Evolutionary conservation across 2,329 filamentous ascomycete species (phyloP).

Genomic region (Ascochyta viciae-villosae): DNA sequence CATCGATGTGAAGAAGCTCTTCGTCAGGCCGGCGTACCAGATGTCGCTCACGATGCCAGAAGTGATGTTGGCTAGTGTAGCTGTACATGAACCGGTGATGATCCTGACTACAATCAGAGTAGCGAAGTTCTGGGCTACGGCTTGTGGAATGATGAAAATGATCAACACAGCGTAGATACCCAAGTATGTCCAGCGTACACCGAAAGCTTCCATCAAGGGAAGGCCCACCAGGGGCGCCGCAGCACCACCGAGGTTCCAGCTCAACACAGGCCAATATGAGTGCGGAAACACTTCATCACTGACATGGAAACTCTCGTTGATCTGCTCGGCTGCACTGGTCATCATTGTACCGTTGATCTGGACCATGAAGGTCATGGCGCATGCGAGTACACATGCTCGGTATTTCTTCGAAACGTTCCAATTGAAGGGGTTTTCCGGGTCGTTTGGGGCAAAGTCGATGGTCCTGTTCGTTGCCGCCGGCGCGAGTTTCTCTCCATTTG

Average conservation of each 20-base stretch:
- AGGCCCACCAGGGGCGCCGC: conserved; percentile 51
- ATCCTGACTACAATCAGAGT: conserved; percentile 55
- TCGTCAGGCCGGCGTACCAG: conserved; percentile 48
- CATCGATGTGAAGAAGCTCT: conserved; percentile 53
- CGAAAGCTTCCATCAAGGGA: conserved; percentile 55
- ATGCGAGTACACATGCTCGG: conserved; percentile 52
- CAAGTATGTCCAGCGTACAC: conserved; percentile 54
- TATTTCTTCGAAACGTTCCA: conserved; percentile 53
- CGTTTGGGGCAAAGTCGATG: conserved; percentile 30
- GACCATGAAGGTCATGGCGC: conserved; percentile 50
- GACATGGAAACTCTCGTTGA: conserved; percentile 50
- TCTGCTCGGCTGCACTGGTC: conserved; percentile 43
- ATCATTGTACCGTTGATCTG: conserved; percentile 45
- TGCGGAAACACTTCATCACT: conserved; percentile 50
- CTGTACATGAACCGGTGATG: conserved; percentile 54
- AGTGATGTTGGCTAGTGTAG: conserved; percentile 52
- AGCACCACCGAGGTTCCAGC: conserved; percentile 54
- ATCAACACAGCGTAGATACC: conserved; percentile 51
- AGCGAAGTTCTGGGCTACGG: conserved; percentile 54
- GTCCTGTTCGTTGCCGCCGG: conserved; percentile 7
- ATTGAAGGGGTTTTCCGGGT: conserved; percentile 50
- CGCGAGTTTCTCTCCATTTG: conserved; percentile 1
- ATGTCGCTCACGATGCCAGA: conserved; percentile 46
- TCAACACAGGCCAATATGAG: conserved; percentile 51
- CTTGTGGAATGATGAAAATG: conserved; percentile 52